Conservation (phyloP, 2,329 filamentous ascomycete species). For the Arthroderma sp. region DNA sequence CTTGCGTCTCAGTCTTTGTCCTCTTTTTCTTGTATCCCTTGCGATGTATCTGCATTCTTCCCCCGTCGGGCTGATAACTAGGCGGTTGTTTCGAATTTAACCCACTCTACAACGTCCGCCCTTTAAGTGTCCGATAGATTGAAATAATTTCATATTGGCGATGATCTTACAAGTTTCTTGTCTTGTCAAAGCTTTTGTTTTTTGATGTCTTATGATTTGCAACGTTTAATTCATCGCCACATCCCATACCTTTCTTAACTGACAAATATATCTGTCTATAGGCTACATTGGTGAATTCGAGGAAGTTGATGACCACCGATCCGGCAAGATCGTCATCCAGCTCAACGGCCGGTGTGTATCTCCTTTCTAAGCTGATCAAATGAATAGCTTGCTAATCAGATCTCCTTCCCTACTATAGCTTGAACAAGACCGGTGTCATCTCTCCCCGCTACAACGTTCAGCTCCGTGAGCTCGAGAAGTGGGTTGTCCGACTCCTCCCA, state of each 20-base stretch:
- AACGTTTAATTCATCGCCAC: slow-evolving; percentile 94
- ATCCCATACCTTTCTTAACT: slow-evolving; percentile 46
- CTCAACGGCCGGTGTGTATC: slow-evolving; percentile 69
- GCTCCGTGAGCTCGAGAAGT: slow-evolving; percentile 96
- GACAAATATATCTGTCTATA: slow-evolving; percentile 40
- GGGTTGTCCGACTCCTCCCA: slow-evolving; percentile 97
- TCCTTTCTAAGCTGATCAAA: neutral
- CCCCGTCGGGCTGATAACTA: slow-evolving; percentile 98
- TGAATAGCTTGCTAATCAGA: neutral
- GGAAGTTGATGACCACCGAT: slow-evolving; percentile 98
- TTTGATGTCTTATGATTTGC: slow-evolving; percentile 52
- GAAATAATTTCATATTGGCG: slow-evolving; percentile 47
- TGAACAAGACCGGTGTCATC: slow-evolving; percentile 99
- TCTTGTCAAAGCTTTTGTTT: slow-evolving; percentile 23
- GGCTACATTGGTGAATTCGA: slow-evolving; percentile 99
- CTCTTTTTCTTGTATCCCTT: slow-evolving; percentile 4
- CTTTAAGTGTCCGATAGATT: slow-evolving; percentile 99
- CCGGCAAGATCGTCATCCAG: slow-evolving; percentile 99
- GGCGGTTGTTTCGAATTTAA: slow-evolving; percentile 68
- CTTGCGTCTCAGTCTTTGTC: slow-evolving; percentile 10
- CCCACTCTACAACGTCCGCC: slow-evolving; percentile 73
- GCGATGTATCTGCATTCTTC: slow-evolving; percentile 10
- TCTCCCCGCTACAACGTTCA: slow-evolving; percentile 98
- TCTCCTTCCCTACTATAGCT: slow-evolving; percentile 28
- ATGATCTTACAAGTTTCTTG: slow-evolving; percentile 95